Evolutionary conservation across 495 filamentous ascomycete genomes (phyloP), one percentile per base, ranked within the genome.

Genomic region (Penicillium paxilli): DNA sequence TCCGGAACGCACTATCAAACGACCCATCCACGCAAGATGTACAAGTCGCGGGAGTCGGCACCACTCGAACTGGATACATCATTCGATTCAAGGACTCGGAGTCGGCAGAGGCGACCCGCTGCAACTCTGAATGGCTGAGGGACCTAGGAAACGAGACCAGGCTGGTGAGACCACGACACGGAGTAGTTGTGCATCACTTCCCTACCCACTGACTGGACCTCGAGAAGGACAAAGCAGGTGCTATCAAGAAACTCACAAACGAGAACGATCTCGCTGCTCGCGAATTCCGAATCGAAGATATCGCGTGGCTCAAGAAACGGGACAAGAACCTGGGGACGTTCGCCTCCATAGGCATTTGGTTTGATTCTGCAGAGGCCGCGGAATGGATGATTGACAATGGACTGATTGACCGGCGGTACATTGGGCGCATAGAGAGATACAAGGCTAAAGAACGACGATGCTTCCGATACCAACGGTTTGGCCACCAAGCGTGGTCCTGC

Each of bases 401-500:
- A 10, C 47, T 69, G 11, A 30, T 71, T 7, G 56, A 51, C 16
- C 17, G 61, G 37, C 46, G 53, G 24, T 59, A 57, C n/a, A 67
- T 68, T 28, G 28, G 38, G 2, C 56, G 51, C 11, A 49, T 69
- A 2, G 58, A 65, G 44, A 46, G 28, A 1, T 52, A 54, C 14
- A 24, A 59, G 30, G 51, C 66, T 16, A 57, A 70, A 25, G 51
- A 47, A 16, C 66, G 67, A 22, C 42, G 58, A 45, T 72, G 56
- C 52, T 57, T 57, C 37, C 54, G 59, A 5, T 72, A 58, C 51
- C 44, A 70, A 51, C 23, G 44, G 16, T 68, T 72, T 22, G 57
- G 67, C 7, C 59, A 72, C 35, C 40, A 68, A n/a, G 63, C 57
- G 8, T 70, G 62, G 65, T 55, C 57, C 40, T 72, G 63, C 45